Conservation (phyloP, 306 rosid species). For the Astragalus membranaceus region DNA sequence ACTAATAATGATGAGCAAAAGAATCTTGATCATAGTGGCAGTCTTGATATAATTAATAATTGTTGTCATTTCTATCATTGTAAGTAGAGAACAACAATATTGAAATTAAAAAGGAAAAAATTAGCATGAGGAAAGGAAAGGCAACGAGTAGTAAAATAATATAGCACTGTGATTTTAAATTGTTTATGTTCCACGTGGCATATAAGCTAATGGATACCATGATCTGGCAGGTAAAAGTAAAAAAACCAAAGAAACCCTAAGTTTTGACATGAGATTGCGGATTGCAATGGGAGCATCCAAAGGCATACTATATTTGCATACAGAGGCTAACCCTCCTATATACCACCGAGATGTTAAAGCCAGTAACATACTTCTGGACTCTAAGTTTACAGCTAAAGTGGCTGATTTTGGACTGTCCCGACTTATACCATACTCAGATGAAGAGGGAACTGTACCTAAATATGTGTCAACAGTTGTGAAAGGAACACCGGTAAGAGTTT, state of each 20-base stretch:
- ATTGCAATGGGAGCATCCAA: slow-evolving; percentile 80
- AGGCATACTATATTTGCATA: slow-evolving; percentile 84
- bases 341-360: slow-evolving; percentile 91
- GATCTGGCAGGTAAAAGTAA: slow-evolving; percentile 45
- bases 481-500: slow-evolving; percentile 92
- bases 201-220: slow-evolving; percentile 8
- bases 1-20: not conserved
- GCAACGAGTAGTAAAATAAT: not conserved
- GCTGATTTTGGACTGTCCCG: slow-evolving; percentile 93
- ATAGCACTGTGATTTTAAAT: not conserved
- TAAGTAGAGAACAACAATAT: not conserved
- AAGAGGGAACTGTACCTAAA: slow-evolving; percentile 51
- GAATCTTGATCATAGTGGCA: not conserved
- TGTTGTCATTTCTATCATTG: not conserved
- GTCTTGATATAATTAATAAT: not conserved
- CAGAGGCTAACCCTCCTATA: slow-evolving; percentile 92
- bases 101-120: not conserved
- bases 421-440: slow-evolving; percentile 62
- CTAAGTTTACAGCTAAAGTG: slow-evolving; percentile 62
- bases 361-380: slow-evolving; percentile 77
- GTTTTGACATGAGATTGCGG: slow-evolving; percentile 48
- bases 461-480: slow-evolving; percentile 84
- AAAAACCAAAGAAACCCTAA: slow-evolving; percentile 34
- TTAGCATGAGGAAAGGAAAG: not conserved
- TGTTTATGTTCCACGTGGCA: slow-evolving; percentile 1